phyloP scores from a whole-genome alignment of 1,284 basidiomycete genomes.

The Pseudozyma sp. region DNA sequence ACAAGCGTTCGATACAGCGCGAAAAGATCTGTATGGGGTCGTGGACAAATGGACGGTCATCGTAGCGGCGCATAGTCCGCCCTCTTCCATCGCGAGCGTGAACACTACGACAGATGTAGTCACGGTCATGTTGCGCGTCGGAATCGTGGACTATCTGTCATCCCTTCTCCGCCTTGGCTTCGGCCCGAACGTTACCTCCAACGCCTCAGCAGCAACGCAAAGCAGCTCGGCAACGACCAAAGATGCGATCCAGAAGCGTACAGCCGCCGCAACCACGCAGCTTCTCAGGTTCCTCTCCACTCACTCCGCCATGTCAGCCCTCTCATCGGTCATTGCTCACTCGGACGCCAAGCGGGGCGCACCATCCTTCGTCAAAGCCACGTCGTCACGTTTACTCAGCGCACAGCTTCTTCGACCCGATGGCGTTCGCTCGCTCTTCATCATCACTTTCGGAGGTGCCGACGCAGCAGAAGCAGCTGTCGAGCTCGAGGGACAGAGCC shows the following conservation, averaged over 20 bases:
- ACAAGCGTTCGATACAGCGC: constrained; percentile 14
- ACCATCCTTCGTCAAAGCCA: constrained; percentile 47
- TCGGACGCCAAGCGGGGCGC: constrained; percentile 26
- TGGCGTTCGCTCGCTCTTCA: constrained; percentile 60
- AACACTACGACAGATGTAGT: constrained; percentile 29
- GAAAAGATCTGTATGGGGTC: constrained; percentile 15
- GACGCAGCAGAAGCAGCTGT: constrained; percentile 23
- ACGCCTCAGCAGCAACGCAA: background rate
- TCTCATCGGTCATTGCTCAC: constrained; percentile 43
- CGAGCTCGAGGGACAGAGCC: constrained; percentile 33
- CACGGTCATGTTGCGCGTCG: constrained; percentile 40
- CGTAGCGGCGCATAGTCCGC: constrained; percentile 5
- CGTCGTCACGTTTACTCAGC: constrained; percentile 52
- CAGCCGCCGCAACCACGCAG: constrained; percentile 32
- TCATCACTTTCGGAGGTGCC: constrained; percentile 51
- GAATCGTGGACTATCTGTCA: constrained; percentile 44
- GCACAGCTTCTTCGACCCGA: constrained; percentile 62
- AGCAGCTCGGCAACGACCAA: constrained; percentile 9
- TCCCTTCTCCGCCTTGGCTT: constrained; percentile 41
- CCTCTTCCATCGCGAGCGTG: background rate
- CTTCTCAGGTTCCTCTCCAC: constrained; percentile 39
- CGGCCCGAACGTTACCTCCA: constrained; percentile 16
- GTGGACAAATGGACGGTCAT: constrained; percentile 18
- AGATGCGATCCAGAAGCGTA: constrained; percentile 23
- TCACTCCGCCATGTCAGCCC: constrained; percentile 41